Evolutionary conservation across 441 rosid genomes (phyloP).

Genomic region (Corymbia calophylla): DNA sequence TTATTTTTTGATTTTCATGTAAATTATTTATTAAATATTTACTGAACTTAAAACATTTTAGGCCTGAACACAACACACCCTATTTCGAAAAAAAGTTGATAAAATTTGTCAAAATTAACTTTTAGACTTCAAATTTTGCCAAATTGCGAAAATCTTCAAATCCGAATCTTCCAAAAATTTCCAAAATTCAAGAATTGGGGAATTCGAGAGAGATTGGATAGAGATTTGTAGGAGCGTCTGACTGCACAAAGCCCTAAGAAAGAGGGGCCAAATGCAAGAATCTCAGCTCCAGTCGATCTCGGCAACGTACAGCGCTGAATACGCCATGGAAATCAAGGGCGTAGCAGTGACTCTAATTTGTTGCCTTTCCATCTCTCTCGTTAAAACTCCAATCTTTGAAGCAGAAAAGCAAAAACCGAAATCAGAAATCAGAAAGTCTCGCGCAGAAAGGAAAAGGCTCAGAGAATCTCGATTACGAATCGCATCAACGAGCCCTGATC

Average conservation of each 20-base stretch:
- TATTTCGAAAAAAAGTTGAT: background rate
- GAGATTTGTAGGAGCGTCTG: background rate
- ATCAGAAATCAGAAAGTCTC: background rate
- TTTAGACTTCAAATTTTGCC: background rate
- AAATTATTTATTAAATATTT: background rate
- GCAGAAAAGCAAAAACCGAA: background rate
- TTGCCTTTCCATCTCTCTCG: conserved; percentile 18
- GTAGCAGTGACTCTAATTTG: conserved; percentile 61
- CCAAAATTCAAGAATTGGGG: background rate
- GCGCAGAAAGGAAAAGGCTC: conserved; percentile 9
- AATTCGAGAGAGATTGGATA: rapidly evolving
- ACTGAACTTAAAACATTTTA: background rate
- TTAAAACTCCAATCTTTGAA: background rate
- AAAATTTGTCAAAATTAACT: background rate
- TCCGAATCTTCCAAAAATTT: background rate
- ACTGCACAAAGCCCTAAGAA: background rate
- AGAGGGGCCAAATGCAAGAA: background rate
- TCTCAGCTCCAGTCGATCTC: background rate
- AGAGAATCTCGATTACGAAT: background rate
- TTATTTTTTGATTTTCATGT: background rate
- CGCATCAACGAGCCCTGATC: conserved; percentile 26
- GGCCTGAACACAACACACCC: background rate
- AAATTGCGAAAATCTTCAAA: background rate
- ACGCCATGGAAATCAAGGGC: conserved; percentile 22
- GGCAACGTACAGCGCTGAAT: conserved; percentile 18